Evolutionary conservation across 208 protist genomes (phyloP).

Genomic region (Trichomonas tenax): DNA sequence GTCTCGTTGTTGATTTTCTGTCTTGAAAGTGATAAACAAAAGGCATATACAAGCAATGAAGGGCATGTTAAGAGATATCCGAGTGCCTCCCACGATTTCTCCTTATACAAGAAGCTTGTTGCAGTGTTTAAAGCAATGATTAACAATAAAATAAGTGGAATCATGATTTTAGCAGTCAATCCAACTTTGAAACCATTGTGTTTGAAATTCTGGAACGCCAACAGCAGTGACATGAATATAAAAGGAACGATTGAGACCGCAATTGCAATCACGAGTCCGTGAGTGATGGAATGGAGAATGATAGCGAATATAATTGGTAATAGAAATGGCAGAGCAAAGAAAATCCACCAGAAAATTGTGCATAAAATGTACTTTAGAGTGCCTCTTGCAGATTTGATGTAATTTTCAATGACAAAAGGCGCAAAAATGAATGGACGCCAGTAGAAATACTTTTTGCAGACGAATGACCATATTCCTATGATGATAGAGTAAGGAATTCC

Average conservation of each 20-base stretch:
- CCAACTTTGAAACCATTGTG: not conserved
- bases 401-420: not conserved
- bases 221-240: not conserved
- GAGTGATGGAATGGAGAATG: not conserved
- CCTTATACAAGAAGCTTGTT: not conserved
- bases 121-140: not conserved
- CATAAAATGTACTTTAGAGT: not conserved
- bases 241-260: not conserved
- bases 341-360: not conserved
- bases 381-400: not conserved
- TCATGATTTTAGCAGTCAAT: not conserved
- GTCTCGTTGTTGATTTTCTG: not conserved
- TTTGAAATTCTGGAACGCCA: not conserved
- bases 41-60: not conserved
- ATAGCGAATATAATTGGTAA: not conserved
- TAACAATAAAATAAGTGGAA: not conserved
- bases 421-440: not conserved
- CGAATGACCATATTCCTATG: not conserved
- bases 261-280: not conserved
- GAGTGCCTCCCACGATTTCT: not conserved
- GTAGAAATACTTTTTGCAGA: not conserved
- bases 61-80: not conserved
- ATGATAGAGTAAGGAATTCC: not conserved
- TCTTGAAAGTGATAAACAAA: not conserved
- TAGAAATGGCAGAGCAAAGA: not conserved